A percentile compares a stretch with the other conserved stretches of the same genome.
Evolutionary conservation across 306 rosid genomes (phyloP).

Genomic region (Luffa acutangula): DNA sequence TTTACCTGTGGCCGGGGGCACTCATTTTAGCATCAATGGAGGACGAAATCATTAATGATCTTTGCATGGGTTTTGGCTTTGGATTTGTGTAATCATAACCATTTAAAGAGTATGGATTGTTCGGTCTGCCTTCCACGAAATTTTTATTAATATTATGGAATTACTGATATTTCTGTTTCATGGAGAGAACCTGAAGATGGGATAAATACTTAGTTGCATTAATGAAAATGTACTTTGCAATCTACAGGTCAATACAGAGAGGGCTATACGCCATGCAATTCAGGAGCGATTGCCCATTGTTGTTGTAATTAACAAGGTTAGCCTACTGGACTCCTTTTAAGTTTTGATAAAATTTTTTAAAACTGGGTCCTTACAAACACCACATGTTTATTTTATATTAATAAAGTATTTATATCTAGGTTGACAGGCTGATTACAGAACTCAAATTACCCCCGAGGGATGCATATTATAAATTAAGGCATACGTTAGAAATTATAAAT

Average conservation of each 20-base stretch:
- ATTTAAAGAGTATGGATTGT: not conserved
- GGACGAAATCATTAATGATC: not conserved
- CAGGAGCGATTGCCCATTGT: slow-evolving; percentile 85
- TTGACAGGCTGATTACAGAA: slow-evolving; percentile 91
- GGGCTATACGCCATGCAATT: slow-evolving; percentile 97
- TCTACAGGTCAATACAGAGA: slow-evolving; percentile 81
- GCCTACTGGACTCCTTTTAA: not conserved
- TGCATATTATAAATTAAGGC: slow-evolving; percentile 89
- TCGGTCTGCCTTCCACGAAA: not conserved
- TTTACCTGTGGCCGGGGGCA: not conserved
- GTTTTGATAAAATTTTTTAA: slow-evolving; percentile 4
- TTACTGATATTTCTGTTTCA: not conserved
- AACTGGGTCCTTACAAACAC: not conserved
- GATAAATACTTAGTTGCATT: not conserved
- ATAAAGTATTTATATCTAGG: slow-evolving; percentile 30
- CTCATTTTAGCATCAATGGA: not conserved
- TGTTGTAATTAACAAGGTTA: slow-evolving; percentile 88
- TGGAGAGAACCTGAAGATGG: not conserved
- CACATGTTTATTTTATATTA: not conserved
- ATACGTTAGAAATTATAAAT: slow-evolving; percentile 84
- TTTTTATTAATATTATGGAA: not conserved
- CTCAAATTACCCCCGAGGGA: slow-evolving; percentile 92
- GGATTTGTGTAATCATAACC: not conserved
- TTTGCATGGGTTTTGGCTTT: not conserved
- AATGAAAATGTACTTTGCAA: slow-evolving; percentile 9